Conservation (phyloP, 345 rosid genomes). For the Toxicodendron radicans region DNA sequence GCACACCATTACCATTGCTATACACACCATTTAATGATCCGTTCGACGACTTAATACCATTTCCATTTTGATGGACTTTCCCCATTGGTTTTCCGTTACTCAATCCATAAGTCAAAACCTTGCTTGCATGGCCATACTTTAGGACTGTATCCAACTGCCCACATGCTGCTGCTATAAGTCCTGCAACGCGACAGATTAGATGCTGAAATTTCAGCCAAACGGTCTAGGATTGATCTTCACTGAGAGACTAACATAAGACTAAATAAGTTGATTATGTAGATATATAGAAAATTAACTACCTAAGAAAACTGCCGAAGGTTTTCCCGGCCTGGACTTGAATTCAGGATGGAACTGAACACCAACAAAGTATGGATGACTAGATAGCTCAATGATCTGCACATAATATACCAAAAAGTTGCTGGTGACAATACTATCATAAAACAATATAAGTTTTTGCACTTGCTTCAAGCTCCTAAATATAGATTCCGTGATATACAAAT, state of each 20-base stretch:
- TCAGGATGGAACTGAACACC: conserved; percentile 97
- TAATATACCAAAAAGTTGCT: conserved; percentile 15
- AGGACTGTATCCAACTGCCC: conserved; percentile 54
- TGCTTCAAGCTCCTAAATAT: neutral
- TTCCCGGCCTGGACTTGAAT: conserved; percentile 92
- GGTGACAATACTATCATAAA: neutral
- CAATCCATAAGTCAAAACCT: conserved; percentile 37
- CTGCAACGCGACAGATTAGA: conserved; percentile 30
- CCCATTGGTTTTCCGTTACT: conserved; percentile 40
- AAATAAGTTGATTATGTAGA: neutral
- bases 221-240: neutral
- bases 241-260: neutral
- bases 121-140: conserved; percentile 35
- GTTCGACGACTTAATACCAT: conserved; percentile 29
- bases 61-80: conserved; percentile 51
- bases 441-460: neutral
- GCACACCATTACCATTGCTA: conserved; percentile 67
- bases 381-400: conserved; percentile 59
- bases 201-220: neutral
- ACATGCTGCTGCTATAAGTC: conserved; percentile 68
- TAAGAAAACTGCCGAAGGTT: conserved; percentile 83
- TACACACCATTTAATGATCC: conserved; percentile 41
- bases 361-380: conserved; percentile 62
- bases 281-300: conserved; percentile 36
- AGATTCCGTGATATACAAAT: neutral